Evolutionary conservation across 805 yeast genomes (phyloP).

Genomic region (Kregervanrija fluxuum): DNA sequence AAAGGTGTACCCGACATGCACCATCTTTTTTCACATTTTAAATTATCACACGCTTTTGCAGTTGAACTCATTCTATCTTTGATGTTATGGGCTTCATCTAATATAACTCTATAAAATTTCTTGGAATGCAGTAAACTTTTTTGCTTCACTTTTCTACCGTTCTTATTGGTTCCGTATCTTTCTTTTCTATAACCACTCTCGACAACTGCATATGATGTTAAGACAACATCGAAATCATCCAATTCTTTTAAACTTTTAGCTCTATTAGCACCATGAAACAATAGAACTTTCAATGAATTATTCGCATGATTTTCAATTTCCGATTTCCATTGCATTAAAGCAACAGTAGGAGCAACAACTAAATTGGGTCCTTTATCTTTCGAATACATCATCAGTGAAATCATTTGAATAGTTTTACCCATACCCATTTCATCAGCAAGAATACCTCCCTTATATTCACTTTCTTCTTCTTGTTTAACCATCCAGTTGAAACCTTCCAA

Average conservation of each 20-base stretch:
- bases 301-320: slow-evolving; percentile 85
- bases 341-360: slow-evolving; percentile 98
- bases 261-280: slow-evolving; percentile 85
- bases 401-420: slow-evolving; percentile 98
- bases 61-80: slow-evolving; percentile 93
- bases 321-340: slow-evolving; percentile 93
- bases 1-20: slow-evolving; percentile 95
- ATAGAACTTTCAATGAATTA: slow-evolving; percentile 55
- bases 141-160: slow-evolving; percentile 64
- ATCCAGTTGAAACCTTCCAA: slow-evolving; percentile 92
- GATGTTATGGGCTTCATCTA: slow-evolving; percentile 97
- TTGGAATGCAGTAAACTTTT: slow-evolving; percentile 66
- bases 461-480: slow-evolving; percentile 72
- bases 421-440: slow-evolving; percentile 99
- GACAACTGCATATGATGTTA: slow-evolving; percentile 88
- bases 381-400: slow-evolving; percentile 75
- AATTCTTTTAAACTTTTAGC: slow-evolving; percentile 51
- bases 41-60: slow-evolving; percentile 78
- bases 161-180: slow-evolving; percentile 72
- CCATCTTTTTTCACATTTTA: slow-evolving; percentile 72
- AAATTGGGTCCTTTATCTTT: slow-evolving; percentile 62
- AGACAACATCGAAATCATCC: slow-evolving; percentile 61
- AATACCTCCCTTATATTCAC: slow-evolving; percentile 80
- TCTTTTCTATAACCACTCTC: slow-evolving; percentile 85
- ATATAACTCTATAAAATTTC: slow-evolving; percentile 73